phyloP scores from a whole-genome alignment of 2,329 filamentous ascomycete species.

The Geosmithia putterillii region DNA sequence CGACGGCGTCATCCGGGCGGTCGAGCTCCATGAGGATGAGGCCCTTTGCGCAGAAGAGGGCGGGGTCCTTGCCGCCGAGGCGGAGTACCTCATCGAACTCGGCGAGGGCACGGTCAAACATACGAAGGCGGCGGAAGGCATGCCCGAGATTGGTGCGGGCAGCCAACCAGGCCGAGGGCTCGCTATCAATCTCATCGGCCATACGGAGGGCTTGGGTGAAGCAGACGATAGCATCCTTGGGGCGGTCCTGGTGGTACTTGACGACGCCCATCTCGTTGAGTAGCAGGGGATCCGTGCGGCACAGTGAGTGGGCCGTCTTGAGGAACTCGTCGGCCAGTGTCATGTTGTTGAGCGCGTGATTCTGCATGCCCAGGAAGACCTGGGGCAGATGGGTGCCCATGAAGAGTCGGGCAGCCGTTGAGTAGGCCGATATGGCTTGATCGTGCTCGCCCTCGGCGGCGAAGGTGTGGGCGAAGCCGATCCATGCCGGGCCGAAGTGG shows the following conservation, averaged over 20 bases:
- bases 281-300: conserved; percentile 75
- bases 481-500: conserved; percentile 96
- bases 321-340: conserved; percentile 88
- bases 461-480: conserved; percentile 97
- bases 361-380: conserved; percentile 96
- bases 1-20: conserved; percentile 63
- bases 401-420: conserved; percentile 85
- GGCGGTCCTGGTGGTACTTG: conserved; percentile 80
- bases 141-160: conserved; percentile 85
- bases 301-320: conserved; percentile 73
- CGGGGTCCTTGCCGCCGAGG: conserved; percentile 66
- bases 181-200: conserved; percentile 69
- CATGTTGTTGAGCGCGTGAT: conserved; percentile 92
- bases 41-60: conserved; percentile 72
- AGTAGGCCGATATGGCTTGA: conserved; percentile 95
- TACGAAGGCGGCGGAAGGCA: conserved; percentile 61
- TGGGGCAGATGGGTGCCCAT: conserved; percentile 95
- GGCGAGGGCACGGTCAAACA: conserved; percentile 57
- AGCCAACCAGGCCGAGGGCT: conserved; percentile 70
- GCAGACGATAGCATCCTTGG: conserved; percentile 61
- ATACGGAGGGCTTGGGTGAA: conserved; percentile 70
- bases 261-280: conserved; percentile 94
- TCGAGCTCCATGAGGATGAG: conserved; percentile 72
- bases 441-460: conserved; percentile 96
- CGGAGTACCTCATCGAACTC: conserved; percentile 83